Base-by-base conservation (phyloP, 1,139 yeast species). In the Diutina rugosa region DNA sequence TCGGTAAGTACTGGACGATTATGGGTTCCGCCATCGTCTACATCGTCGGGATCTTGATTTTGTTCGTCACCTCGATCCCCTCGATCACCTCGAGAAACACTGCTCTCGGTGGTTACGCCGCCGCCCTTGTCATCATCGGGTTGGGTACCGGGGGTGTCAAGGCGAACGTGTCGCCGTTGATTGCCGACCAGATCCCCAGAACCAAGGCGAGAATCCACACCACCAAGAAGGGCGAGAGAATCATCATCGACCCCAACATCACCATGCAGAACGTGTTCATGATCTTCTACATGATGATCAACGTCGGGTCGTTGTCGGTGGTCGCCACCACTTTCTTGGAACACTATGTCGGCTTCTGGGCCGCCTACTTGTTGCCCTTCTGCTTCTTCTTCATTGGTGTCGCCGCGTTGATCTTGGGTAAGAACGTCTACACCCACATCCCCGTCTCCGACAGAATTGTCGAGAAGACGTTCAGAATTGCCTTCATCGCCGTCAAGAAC, bases 141-240 rank as follows among this genome's bases (percentile, higher is more conserved):
- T 63, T 86, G 54, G 95, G 90, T 58, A 84, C 95, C 18, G 95
- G 95, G 65, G 85, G 90, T 67, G 87, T 88, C 68, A 88, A 88
- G 69, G 77, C 93, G 49, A 87, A 87, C 64, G 84, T 87, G 55
- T 77, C 89, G 32, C 95, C 95, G 44, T 76, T 87, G 66, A 80
- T 88, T 67, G 90, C 90, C 57, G 95, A 87, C 66, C 95, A 88
- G 72, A 67, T 76, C 58, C 79, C 78, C 16, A 73, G 72, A 59
- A 70, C 71, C 47, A 70, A 67, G 58, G 76, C 78, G 29, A 59
- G 64, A 30, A 71, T 73, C 56, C 69, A 65, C 57, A 67, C 69
- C 47, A 68, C 71, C 62, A 70, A 71, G 55, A 60, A 66, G 21
- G 78, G 78, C 56, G 75, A 72, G 62, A 65, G 68, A 57, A 77